Percentiles rank a stretch among this genome's conserved stretches.
These are phyloP conservation scores for Wakefieldia striispora DNA, from an alignment of 768 basidiomycete genomes.

Conservation along the genomic window DNA sequence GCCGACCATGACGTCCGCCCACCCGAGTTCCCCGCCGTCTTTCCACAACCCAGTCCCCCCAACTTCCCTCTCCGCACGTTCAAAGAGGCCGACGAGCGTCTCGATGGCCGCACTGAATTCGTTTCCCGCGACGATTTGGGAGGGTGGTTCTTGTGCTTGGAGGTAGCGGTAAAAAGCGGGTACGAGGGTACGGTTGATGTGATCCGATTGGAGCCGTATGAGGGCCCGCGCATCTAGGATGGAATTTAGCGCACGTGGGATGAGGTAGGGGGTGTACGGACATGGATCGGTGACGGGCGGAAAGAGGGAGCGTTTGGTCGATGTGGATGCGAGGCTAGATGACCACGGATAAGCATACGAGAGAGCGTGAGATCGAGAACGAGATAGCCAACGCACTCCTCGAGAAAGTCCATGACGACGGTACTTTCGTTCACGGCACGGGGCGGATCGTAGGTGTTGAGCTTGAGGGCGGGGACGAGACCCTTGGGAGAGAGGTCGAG, in stretches of 20 bases:
- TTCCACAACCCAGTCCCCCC: conserved; percentile 58
- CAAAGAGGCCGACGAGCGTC: conserved; percentile 50
- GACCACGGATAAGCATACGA: neutral
- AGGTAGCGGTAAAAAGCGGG: conserved; percentile 75
- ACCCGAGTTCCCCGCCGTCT: conserved; percentile 53
- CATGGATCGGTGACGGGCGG: conserved; percentile 61
- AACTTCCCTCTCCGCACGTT: conserved; percentile 48
- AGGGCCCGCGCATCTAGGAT: conserved; percentile 62
- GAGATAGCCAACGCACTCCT: conserved; percentile 51
- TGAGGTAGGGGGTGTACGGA: conserved; percentile 26
- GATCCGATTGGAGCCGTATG: conserved; percentile 65
- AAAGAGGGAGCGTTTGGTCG: conserved; percentile 50
- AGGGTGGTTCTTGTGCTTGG: conserved; percentile 58
- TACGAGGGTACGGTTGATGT: conserved; percentile 59
- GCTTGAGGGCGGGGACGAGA: conserved; percentile 67
- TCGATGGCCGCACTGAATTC: conserved; percentile 56
- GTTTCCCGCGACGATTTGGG: conserved; percentile 50
- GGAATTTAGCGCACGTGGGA: neutral
- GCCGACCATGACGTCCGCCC: conserved; percentile 65
- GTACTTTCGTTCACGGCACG: conserved; percentile 75
- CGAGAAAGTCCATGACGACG: conserved; percentile 74
- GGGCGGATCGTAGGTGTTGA: conserved; percentile 53
- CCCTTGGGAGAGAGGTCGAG: conserved; percentile 83
- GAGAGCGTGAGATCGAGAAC: too few relatives aligned
- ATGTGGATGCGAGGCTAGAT: conserved; percentile 47